These are phyloP conservation scores for Blastomyces gilchristii DNA, from an alignment of 2,329 filamentous ascomycete genomes.

Conservation along the genomic window DNA sequence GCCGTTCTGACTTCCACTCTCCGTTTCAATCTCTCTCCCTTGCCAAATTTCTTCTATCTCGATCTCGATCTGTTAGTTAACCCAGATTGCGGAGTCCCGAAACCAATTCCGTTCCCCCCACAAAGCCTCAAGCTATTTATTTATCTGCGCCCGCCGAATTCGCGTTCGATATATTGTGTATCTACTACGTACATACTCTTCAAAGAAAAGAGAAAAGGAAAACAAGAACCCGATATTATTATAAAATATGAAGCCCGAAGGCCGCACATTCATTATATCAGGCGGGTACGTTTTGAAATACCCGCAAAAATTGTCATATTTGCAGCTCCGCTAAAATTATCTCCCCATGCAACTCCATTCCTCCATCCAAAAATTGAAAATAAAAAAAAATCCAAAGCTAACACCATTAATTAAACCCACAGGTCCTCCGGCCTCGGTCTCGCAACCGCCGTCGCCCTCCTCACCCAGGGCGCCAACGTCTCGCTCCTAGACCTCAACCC, in stretches of 20 bases:
- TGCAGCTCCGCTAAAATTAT: neutral
- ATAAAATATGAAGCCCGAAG: constrained; percentile 18
- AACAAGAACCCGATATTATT: neutral
- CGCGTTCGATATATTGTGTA: neutral
- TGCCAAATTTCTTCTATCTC: neutral
- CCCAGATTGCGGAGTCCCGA: neutral
- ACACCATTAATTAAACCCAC: neutral
- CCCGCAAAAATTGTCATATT: neutral
- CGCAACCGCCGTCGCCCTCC: constrained; percentile 17
- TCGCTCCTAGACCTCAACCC: constrained; percentile 21
- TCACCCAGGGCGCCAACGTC: constrained; percentile 18
- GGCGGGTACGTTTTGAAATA: constrained; percentile 9
- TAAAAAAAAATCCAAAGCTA: neutral
- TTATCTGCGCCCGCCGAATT: neutral
- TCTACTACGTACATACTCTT: neutral
- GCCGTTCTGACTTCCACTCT: neutral
- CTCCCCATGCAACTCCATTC: neutral
- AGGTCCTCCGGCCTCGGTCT: constrained; percentile 19
- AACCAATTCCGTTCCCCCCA: neutral
- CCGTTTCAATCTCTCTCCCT: neutral
- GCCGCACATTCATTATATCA: constrained; percentile 16
- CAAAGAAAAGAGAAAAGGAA: neutral
- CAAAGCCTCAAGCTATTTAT: neutral
- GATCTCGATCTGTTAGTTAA: neutral
- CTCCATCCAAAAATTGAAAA: neutral